phyloP scores from a whole-genome alignment of 2,329 filamentous ascomycete genomes.

The Eutypa lata region DNA sequence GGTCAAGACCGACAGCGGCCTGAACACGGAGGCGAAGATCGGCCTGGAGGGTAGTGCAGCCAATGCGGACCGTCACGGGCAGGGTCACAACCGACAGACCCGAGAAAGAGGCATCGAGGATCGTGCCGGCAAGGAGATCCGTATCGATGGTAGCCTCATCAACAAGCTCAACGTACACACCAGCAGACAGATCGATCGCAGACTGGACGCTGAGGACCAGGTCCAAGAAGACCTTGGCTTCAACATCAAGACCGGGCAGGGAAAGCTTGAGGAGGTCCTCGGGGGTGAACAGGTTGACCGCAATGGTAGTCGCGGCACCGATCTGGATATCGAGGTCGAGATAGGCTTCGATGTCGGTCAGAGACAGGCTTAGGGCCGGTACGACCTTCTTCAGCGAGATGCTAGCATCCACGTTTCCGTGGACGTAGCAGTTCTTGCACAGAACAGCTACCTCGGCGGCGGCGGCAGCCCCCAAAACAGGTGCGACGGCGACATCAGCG shows the following conservation, averaged over 20 bases:
- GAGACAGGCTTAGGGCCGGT: slow-evolving; percentile 42
- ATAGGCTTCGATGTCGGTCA: slow-evolving; percentile 49
- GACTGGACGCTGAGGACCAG: slow-evolving; percentile 48
- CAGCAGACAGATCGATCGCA: slow-evolving; percentile 48
- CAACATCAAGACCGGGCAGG: slow-evolving; percentile 40
- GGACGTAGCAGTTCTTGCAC: slow-evolving; percentile 48
- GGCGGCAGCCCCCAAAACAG: slow-evolving; percentile 27
- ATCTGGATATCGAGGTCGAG: slow-evolving; percentile 46
- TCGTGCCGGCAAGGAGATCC: slow-evolving; percentile 39
- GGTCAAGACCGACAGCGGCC: slow-evolving; percentile 36
- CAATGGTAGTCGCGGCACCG: slow-evolving; percentile 44
- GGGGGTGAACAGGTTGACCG: slow-evolving; percentile 47
- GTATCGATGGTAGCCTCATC: slow-evolving; percentile 40
- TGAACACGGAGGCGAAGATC: slow-evolving; percentile 49
- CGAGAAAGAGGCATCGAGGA: slow-evolving; percentile 46
- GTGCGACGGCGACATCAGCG: slow-evolving; percentile 34
- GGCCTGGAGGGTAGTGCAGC: slow-evolving; percentile 45
- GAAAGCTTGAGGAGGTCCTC: slow-evolving; percentile 40
- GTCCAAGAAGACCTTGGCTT: slow-evolving; percentile 48
- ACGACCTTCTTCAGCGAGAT: slow-evolving; percentile 38
- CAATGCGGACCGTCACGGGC: slow-evolving; percentile 41
- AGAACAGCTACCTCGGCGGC: slow-evolving; percentile 30
- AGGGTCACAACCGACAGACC: slow-evolving; percentile 46
- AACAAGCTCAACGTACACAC: slow-evolving; percentile 50
- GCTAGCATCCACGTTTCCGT: slow-evolving; percentile 44